phyloP scores from a whole-genome alignment of 1,284 basidiomycete species.

The Apiotrichum laibachii region DNA sequence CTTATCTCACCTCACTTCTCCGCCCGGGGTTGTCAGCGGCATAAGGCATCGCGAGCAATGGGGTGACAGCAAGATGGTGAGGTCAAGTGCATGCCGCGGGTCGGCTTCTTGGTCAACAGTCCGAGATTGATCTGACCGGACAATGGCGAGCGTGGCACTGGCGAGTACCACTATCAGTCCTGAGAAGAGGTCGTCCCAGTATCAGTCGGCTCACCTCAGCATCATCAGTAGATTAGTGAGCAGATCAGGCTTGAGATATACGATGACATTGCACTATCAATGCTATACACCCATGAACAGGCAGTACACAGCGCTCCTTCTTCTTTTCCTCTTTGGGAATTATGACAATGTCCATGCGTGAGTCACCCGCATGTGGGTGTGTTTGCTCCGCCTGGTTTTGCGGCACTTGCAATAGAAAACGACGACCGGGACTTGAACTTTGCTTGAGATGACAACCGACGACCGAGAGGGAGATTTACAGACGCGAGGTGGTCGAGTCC shows the following conservation, averaged over 20 bases:
- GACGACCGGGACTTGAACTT: background rate
- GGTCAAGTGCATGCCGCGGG: too few relatives aligned
- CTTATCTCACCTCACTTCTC: too few relatives aligned
- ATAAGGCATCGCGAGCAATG: too few relatives aligned
- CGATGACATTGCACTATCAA: conserved; percentile 8
- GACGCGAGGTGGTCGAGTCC: conserved; percentile 3
- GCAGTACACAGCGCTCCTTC: conserved; percentile 1
- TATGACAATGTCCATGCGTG: conserved; percentile 5
- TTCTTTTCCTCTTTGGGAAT: background rate
- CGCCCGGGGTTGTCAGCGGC: too few relatives aligned
- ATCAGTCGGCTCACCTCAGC: too few relatives aligned
- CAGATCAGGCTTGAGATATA: background rate
- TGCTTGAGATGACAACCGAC: too few relatives aligned
- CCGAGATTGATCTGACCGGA: too few relatives aligned
- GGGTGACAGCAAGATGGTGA: too few relatives aligned
- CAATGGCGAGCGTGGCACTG: too few relatives aligned
- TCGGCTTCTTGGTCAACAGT: too few relatives aligned
- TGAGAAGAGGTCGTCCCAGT: too few relatives aligned
- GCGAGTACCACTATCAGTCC: too few relatives aligned
- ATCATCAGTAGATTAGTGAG: background rate
- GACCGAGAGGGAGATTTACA: conserved; percentile 8
- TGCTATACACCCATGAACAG: conserved; percentile 6
- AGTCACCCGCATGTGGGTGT: conserved; percentile 2
- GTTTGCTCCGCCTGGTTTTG: background rate
- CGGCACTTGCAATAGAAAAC: background rate